Base-by-base conservation (phyloP, 441 rosid genomes). In the Populus hybrid region DNA sequence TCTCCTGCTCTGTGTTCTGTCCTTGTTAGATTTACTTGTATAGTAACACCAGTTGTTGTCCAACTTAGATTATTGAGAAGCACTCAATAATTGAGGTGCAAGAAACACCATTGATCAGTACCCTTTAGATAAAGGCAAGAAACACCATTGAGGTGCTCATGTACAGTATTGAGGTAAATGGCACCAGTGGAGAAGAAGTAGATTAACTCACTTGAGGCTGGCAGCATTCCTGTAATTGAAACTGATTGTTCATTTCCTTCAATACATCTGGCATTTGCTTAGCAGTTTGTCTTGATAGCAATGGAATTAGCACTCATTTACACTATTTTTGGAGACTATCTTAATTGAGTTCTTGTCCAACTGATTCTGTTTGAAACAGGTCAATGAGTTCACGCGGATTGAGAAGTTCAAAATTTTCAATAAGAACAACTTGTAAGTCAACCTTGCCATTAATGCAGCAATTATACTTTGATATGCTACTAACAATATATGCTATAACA, bases 361-460 rank as follows among this genome's bases (percentile, higher is more conserved):
- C 16, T 71, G 76, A 28, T 34, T 79, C 74, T 57, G 23, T 77
- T 79, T 76, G 66, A 30, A 79, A 71, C 86, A 93, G 99, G 96
- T 93, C 83, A 89, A 89, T 74, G 99, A 93, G 78, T 95, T 95
- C 94, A 93, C 93, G 85, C 93, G 96, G 66, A 91, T 91, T 40
- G 97, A 93, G 89, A 95, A 95, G 88, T 93, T 95, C 87, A 93
- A 95, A 87, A 93, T 93, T 81, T 95, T 93, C 94, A 93, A 93
- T 75, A 93, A 96, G 30, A 95, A 93, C 89, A 95, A 92, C 78
- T 78, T 93, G 98, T 92, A 87, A 91, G 96, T 75, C 10, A 57
- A 24, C 69, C n/a, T 78, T 72, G 65, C 67, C 34, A 42, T 72
- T 28, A 16, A 67, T 35, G 5, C 67, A 46, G 5, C 73, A 72